Conservation (phyloP, 768 basidiomycete species). For the Coprinopsis strossmayeri region DNA sequence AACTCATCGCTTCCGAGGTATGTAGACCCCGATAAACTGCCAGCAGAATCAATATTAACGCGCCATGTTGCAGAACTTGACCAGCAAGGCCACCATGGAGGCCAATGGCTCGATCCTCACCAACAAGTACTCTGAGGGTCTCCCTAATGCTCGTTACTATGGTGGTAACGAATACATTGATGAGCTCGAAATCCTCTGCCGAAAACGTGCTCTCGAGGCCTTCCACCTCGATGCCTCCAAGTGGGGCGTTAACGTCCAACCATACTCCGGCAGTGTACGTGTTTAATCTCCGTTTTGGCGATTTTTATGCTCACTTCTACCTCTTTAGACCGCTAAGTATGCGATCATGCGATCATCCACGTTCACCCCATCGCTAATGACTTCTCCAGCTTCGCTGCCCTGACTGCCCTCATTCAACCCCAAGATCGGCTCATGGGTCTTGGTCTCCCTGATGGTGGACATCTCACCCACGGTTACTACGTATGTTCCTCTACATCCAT, state of each 20-base stretch:
- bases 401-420: conserved; percentile 93
- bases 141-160: conserved; percentile 95
- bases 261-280: conserved; percentile 88
- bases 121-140: conserved; percentile 99
- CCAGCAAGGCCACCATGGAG: conserved; percentile 92
- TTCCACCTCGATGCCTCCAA: conserved; percentile 89
- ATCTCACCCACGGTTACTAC: conserved; percentile 97
- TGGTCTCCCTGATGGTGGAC: conserved; percentile 95
- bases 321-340: conserved; percentile 93
- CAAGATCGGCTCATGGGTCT: conserved; percentile 99
- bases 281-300: conserved; percentile 1
- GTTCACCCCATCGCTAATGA: conserved; percentile 14
- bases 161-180: conserved; percentile 98
- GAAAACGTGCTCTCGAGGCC: conserved; percentile 90
- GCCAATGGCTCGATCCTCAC: conserved; percentile 98
- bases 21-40: conserved; percentile 12
- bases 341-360: conserved; percentile 19
- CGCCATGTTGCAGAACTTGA: conserved; percentile 73
- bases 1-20: conserved; percentile 98
- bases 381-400: conserved; percentile 77
- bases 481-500: conserved; percentile 34
- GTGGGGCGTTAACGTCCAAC: conserved; percentile 99
- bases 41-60: background rate
- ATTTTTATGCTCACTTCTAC: conserved; percentile 7
- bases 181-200: conserved; percentile 90